Evolutionary conservation across 2,329 filamentous ascomycete species (phyloP), one percentile per base, ranked within the genome.

Genomic region (Fusarium nodosum): DNA sequence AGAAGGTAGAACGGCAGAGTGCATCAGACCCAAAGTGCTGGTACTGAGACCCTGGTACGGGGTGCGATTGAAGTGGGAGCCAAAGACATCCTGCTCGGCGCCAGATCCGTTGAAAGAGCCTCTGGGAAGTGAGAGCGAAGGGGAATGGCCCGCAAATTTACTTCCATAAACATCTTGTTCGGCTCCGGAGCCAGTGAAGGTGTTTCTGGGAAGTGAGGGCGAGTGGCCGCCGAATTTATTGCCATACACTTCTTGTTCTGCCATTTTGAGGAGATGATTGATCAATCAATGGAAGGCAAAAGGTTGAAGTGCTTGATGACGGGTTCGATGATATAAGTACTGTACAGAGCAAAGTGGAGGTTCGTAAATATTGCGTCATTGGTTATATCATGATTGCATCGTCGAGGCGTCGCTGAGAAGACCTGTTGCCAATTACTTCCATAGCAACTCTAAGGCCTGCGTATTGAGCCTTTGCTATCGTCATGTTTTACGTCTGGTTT

Each of bases 361-460:
- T 2, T 60, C 62, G 62, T 65, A 65, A 48, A 60, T 45, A 28
- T 65, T 66, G 62, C 62, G 61, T 65, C 62, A 65, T 60, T 31
- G 24, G 62, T 65, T 48, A 60, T 54, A 66, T 65, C 62, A 50
- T 65, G 7, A 65, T 65, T 65, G 47, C 61, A 60, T 60, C 61
- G 38, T 15, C 36, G 11, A 36, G 5, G 8, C 36, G 28, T 46
- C 15, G 4, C 4, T 4, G 1, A 5, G 7, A 47, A 15, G 2
- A 15, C 1, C 18, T 5, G 30, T 59, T 24, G 30, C 46, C n/a
- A 39, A 39, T 11, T 8, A 0, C 1, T 1, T 36, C 4, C 3
- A n/a, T 7, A n/a, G 5, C 3, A 3, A 7, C 1, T 2, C 10
- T 36, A 16, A 5, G 3, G 1, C 3, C 8, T n/a, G 1, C 15